A percentile compares a stretch with the other conserved stretches of the same genome.
These are phyloP conservation scores for Pholiota adiposa DNA, from an alignment of 1,284 basidiomycete genomes.

Conservation along the genomic window DNA sequence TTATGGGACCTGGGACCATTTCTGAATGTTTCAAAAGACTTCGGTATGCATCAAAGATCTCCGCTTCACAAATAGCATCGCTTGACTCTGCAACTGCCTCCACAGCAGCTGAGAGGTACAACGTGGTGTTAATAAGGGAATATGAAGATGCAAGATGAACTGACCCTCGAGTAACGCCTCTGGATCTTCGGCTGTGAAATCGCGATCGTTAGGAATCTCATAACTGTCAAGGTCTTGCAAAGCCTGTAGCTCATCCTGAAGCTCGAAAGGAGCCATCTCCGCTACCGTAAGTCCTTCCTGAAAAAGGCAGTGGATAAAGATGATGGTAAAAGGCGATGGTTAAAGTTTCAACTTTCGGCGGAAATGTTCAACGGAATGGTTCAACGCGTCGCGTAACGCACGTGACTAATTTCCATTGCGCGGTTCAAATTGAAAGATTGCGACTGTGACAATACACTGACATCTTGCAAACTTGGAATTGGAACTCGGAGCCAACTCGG, in stretches of 20 bases:
- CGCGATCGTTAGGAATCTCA: constrained; percentile 66
- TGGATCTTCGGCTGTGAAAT: constrained; percentile 49
- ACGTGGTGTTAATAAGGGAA: constrained; percentile 13
- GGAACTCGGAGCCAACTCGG: no score
- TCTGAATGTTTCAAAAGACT: constrained; percentile 76
- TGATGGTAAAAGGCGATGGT: no score
- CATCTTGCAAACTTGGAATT: no score
- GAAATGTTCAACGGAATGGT: not conserved
- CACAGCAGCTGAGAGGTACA: constrained; percentile 61
- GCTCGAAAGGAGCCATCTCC: constrained; percentile 54
- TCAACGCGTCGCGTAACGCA: constrained; percentile 18
- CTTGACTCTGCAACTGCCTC: constrained; percentile 75
- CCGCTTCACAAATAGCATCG: constrained; percentile 65
- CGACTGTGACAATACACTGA: no score
- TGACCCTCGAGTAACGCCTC: constrained; percentile 55
- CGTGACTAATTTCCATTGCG: constrained; percentile 9
- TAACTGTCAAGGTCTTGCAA: constrained; percentile 65
- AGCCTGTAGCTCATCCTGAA: constrained; percentile 75
- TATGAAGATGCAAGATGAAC: constrained; percentile 12
- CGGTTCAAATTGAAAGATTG: not conserved
- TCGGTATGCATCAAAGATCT: constrained; percentile 80
- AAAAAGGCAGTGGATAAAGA: no score
- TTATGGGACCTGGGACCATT: constrained; percentile 58
- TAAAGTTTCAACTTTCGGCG: not conserved
- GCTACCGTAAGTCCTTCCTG: not conserved